These are phyloP conservation scores for Collybiopsis luxurians DNA, from an alignment of 768 basidiomycete species.

Conservation along the genomic window DNA sequence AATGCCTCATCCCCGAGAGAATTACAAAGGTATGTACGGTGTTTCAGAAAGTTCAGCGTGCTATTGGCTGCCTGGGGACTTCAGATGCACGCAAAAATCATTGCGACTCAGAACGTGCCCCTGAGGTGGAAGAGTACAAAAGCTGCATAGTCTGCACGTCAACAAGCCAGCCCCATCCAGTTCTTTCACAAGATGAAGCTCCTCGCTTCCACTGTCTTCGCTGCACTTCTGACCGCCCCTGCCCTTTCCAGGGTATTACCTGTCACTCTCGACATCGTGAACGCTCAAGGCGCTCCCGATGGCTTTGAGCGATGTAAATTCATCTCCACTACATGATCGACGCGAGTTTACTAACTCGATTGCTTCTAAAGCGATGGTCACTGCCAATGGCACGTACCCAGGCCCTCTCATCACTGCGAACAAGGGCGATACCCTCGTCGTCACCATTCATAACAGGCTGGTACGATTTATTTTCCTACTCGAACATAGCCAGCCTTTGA, in stretches of 20 bases:
- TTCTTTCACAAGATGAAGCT: constrained; percentile 2
- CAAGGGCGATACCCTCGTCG: constrained; percentile 40
- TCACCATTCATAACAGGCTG: constrained; percentile 44
- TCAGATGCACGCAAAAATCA: no score
- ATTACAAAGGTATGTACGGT: no score
- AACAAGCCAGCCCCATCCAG: background rate
- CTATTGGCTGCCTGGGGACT: no score
- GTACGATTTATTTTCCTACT: constrained; percentile 19
- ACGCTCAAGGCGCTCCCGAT: constrained; percentile 41
- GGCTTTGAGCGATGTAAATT: constrained; percentile 31
- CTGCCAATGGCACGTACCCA: constrained; percentile 34
- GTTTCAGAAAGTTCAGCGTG: no score
- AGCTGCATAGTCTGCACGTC: background rate
- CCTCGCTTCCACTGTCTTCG: constrained; percentile 1
- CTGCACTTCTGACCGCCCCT: background rate
- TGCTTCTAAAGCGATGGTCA: background rate
- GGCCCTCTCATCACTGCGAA: constrained; percentile 43
- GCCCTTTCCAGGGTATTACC: constrained; percentile 12
- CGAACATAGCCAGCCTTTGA: background rate
- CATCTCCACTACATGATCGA: background rate
- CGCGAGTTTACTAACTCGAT: background rate
- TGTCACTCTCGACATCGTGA: constrained; percentile 37
- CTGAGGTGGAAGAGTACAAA: background rate
- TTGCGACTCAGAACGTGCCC: no score
- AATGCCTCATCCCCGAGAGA: no score